A percentile compares a stretch with the other conserved stretches of the same genome.
These are phyloP conservation scores for Acanthamoeba quina DNA, from an alignment of 208 protist genomes.

Conservation along the genomic window DNA sequence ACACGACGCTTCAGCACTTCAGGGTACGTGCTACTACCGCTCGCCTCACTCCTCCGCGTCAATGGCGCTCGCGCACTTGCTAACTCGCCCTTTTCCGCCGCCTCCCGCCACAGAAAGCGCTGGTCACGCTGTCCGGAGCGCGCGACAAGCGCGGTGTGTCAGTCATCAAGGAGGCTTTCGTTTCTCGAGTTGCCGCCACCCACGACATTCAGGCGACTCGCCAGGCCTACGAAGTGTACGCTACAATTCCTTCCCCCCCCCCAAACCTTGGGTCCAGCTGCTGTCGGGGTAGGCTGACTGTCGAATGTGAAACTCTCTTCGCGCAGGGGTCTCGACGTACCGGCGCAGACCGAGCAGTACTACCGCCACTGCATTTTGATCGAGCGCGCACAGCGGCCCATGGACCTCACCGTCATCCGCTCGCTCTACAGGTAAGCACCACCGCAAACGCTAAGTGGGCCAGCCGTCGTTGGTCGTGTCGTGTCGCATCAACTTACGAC, in stretches of 20 bases:
- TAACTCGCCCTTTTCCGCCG: background rate
- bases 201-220: slow-evolving; percentile 10
- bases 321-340: background rate
- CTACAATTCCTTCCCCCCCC: too few relatives aligned
- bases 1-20: slow-evolving; percentile 13
- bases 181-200: background rate
- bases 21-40: background rate
- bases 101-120: slow-evolving; percentile 6
- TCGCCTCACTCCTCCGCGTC: too few relatives aligned
- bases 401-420: background rate
- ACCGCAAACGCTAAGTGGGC: background rate
- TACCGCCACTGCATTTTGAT: slow-evolving; percentile 16
- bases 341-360: background rate
- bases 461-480: background rate
- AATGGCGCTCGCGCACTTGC: background rate
- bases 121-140: background rate
- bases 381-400: background rate
- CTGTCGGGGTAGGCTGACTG: background rate
- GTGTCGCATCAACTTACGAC: background rate
- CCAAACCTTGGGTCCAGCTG: background rate
- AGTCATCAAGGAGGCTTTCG: background rate
- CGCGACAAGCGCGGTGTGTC: background rate
- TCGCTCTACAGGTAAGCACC: background rate
- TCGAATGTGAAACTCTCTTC: too few relatives aligned
- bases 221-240: slow-evolving; percentile 33